Evolutionary conservation across 2,329 filamentous ascomycete species (phyloP), one percentile per base, ranked within the genome.

Genomic region (Fusarium clavum): DNA sequence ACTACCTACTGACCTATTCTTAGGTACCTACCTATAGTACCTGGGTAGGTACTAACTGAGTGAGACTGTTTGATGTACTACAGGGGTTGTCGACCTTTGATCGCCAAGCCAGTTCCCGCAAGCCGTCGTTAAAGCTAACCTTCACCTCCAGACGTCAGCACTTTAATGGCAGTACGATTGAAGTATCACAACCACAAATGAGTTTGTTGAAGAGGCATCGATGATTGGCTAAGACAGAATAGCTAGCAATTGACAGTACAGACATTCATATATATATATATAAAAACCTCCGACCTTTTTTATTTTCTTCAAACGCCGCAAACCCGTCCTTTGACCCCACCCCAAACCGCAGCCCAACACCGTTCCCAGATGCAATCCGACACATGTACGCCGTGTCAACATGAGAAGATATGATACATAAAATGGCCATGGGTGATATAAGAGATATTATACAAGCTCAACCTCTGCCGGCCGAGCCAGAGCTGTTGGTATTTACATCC

Each of bases 401-500:
- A 22, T 54, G 16, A 46, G 29, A 20, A 51, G 24, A 29, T 61
- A 71, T 65, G 32, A 48, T 58, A 61, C 48, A 71, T 57, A 40
- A 61, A 48, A 71, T 57, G 32, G 40, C 30, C 49, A 43, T 27
- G 46, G 12, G 12, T 18, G 12, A 24, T 14, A 69, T 34, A 65
- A 69, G 69, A 53, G 52, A 61, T 63, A 68, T 66, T 51, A 27
- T 60, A 63, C 51, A 66, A 22, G 40, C 24, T 30, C 30, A 53
- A 18, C 38, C 27, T 41, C 25, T 20, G 8, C 25, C 13, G 30
- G n/a, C 30, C 27, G 34, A n/a, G 38, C 22, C n/a, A 29, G 25
- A 46, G 16, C 14, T 25, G 38, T 20, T 2, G 22, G 11, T 30
- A 14, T 27, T 75, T 57, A 79, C 22, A 75, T 73, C 62, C 71